These are phyloP conservation scores for Xerocomellus intermedius DNA, from an alignment of 768 basidiomycete species.

Conservation along the genomic window DNA sequence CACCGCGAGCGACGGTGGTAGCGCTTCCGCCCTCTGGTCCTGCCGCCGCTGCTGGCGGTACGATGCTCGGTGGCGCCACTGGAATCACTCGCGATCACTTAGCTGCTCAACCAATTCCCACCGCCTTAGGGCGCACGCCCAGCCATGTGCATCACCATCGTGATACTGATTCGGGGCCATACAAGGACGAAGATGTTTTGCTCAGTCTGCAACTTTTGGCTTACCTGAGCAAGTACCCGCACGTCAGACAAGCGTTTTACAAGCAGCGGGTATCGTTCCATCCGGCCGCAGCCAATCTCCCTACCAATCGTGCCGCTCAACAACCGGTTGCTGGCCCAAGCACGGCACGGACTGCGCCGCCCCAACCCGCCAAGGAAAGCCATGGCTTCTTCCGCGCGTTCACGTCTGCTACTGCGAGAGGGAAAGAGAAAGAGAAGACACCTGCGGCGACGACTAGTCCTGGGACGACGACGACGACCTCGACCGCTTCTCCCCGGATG, in stretches of 20 bases:
- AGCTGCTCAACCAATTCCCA: slow-evolving; percentile 11
- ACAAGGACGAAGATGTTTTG: slow-evolving; percentile 92
- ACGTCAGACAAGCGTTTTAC: slow-evolving; percentile 95
- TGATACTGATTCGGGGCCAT: slow-evolving; percentile 56
- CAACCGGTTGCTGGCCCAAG: slow-evolving; percentile 30
- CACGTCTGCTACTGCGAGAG: slow-evolving; percentile 40
- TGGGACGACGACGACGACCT: slow-evolving; percentile 1
- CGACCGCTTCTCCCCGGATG: slow-evolving; percentile 39
- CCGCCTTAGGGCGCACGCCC: slow-evolving; percentile 19
- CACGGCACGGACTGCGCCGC: slow-evolving; percentile 12
- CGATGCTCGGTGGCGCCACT: slow-evolving; percentile 11
- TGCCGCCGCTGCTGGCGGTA: slow-evolving; percentile 7
- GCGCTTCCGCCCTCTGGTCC: slow-evolving; percentile 45
- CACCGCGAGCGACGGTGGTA: slow-evolving; percentile 61
- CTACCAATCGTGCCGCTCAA: slow-evolving; percentile 28
- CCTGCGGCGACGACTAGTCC: slow-evolving; percentile 18
- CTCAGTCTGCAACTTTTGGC: slow-evolving; percentile 90
- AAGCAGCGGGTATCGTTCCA: slow-evolving; percentile 82
- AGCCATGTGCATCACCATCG: slow-evolving; percentile 41
- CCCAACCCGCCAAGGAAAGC: slow-evolving; percentile 32
- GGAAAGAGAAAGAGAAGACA: slow-evolving; percentile 48
- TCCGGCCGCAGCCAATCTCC: slow-evolving; percentile 57
- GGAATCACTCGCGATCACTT: slow-evolving; percentile 19
- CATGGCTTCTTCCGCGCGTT: slow-evolving; percentile 48
- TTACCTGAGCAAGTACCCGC: slow-evolving; percentile 96